Conservation (phyloP, 345 rosid genomes). For the Rhodomyrtus tomentosa region DNA sequence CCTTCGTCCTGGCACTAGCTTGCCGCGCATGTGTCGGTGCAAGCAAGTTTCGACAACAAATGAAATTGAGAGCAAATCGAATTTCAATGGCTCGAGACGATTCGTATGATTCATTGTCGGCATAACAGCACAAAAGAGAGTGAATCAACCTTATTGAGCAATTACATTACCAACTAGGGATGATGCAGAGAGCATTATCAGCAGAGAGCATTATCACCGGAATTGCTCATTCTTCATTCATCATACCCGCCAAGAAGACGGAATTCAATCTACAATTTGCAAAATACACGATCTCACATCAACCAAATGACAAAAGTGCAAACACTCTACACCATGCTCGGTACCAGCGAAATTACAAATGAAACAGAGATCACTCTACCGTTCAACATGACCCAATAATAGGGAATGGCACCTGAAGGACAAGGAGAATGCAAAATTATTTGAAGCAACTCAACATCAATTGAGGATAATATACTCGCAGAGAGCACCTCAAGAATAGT, state of each 20-base stretch:
- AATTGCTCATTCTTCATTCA: background rate
- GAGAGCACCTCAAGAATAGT: background rate
- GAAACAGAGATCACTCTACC: background rate
- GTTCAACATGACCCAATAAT: background rate
- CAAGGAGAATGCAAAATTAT: background rate
- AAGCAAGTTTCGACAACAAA: no score
- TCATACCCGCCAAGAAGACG: background rate
- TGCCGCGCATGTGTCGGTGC: no score
- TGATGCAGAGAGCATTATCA: background rate
- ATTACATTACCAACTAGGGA: background rate
- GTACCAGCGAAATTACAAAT: background rate
- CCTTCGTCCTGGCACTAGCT: no score
- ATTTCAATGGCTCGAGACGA: background rate
- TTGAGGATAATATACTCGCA: background rate
- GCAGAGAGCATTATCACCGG: background rate
- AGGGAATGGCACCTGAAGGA: background rate
- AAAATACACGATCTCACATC: background rate
- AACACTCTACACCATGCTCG: background rate
- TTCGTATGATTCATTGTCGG: background rate
- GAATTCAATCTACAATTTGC: background rate
- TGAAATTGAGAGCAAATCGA: background rate
- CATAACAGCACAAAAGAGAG: background rate
- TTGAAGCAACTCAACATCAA: background rate
- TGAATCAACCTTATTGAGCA: background rate
- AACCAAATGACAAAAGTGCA: background rate